Conservation (phyloP, 345 rosid genomes). For the Hibiscus tridactylites region DNA sequence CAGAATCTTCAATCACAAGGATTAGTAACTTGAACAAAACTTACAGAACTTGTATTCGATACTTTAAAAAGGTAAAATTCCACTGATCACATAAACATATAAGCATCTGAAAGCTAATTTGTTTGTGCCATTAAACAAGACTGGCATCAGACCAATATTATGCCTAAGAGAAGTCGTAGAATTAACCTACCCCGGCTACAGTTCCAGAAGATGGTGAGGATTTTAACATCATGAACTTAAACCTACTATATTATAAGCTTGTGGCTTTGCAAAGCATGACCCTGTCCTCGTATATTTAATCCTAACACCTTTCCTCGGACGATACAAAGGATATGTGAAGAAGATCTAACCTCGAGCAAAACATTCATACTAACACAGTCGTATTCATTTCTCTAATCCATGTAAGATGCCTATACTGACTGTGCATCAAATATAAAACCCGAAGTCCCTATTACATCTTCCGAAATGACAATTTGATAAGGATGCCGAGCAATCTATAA, state of each 20-base stretch:
- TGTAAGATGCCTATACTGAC: too few relatives aligned
- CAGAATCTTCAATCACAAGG: not conserved
- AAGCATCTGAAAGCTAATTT: not conserved
- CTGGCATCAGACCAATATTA: not conserved
- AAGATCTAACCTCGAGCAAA: not conserved
- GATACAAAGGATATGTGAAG: not conserved
- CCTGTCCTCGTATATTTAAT: not conserved
- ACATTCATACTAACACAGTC: not conserved
- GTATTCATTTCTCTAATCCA: not conserved
- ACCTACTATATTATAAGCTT: not conserved
- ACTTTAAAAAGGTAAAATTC: not conserved
- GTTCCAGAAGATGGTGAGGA: not conserved
- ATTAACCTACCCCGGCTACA: not conserved
- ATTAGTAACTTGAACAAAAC: not conserved
- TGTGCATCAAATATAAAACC: not conserved
- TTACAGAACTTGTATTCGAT: not conserved
- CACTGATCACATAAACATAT: not conserved
- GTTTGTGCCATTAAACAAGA: not conserved
- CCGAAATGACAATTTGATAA: not conserved
- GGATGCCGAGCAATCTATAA: not conserved
- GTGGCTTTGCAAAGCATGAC: not conserved
- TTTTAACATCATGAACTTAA: not conserved
- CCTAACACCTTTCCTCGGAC: not conserved
- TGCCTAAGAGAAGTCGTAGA: not conserved
- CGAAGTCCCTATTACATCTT: not conserved